A percentile compares a stretch with the other conserved stretches of the same genome.
Conservation (phyloP, 2,329 filamentous ascomycete species). For the Fusarium verrucosum region DNA sequence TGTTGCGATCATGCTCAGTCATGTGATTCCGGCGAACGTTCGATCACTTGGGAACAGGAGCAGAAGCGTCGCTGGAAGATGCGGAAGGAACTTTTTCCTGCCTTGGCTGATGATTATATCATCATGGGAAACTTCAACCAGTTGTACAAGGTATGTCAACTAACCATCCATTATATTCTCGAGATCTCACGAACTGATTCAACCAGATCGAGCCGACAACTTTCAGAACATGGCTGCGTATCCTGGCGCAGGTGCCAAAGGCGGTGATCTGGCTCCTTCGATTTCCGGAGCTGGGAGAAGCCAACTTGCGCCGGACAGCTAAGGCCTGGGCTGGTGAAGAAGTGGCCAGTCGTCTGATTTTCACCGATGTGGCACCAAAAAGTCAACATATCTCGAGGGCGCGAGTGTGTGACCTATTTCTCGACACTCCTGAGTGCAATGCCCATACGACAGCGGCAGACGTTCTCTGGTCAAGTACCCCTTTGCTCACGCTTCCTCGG, state of each 20-base stretch:
- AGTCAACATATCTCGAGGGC: constrained; percentile 92
- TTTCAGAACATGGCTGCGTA: constrained; percentile 94
- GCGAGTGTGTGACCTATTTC: constrained; percentile 90
- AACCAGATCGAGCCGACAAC: constrained; percentile 92
- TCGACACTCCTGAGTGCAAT: constrained; percentile 98
- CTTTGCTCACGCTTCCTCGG: constrained; percentile 86
- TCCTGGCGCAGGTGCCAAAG: constrained; percentile 84
- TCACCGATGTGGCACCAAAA: constrained; percentile 97
- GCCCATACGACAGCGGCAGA: constrained; percentile 97
- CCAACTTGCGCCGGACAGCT: constrained; percentile 83
- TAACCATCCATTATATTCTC: background rate
- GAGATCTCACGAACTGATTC: constrained; percentile 6
- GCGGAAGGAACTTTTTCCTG: constrained; percentile 91
- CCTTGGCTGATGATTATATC: constrained; percentile 80
- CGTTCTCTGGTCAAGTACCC: constrained; percentile 95
- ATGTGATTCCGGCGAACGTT: constrained; percentile 73
- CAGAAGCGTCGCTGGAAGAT: constrained; percentile 86
- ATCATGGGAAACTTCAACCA: constrained; percentile 99
- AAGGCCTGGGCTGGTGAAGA: constrained; percentile 83
- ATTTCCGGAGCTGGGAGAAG: constrained; percentile 92
- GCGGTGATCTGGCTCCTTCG: constrained; percentile 95
- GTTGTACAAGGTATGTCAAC: constrained; percentile 83
- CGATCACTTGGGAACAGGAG: constrained; percentile 83
- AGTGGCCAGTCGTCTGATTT: constrained; percentile 87
- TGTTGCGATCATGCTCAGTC: constrained; percentile 97